A percentile compares a stretch with the other conserved stretches of the same genome.
phyloP scores from a whole-genome alignment of 345 rosid genomes.

The Eucalyptus sp. region DNA sequence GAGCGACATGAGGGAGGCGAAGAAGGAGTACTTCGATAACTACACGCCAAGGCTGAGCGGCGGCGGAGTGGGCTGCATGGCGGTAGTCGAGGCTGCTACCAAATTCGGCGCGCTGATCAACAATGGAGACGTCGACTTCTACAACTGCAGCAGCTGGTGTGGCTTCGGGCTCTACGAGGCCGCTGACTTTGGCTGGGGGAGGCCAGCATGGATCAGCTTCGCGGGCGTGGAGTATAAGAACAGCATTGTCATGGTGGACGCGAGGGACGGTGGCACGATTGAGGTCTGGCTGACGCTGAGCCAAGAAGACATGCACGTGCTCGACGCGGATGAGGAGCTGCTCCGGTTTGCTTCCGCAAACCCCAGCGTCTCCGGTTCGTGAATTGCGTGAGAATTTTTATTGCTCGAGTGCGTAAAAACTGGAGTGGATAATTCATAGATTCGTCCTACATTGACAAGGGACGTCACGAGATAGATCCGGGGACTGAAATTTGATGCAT shows the following conservation, averaged over 20 bases:
- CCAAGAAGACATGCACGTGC: conserved; percentile 7
- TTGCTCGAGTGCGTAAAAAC: background rate
- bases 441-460: background rate
- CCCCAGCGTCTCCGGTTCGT: background rate
- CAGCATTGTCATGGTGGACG: background rate
- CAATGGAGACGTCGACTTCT: background rate
- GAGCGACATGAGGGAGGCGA: conserved; percentile 1
- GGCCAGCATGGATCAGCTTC: conserved; percentile 12
- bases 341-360: background rate
- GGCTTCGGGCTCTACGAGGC: conserved; percentile 1
- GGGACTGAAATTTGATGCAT: background rate
- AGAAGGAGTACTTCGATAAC: background rate
- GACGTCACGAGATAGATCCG: background rate
- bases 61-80: background rate
- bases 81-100: background rate
- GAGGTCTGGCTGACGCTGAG: conserved; percentile 14
- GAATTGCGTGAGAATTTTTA: background rate
- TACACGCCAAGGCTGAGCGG: background rate
- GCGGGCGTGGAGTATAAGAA: background rate
- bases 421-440: background rate
- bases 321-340: conserved; percentile 6
- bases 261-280: conserved; percentile 1
- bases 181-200: conserved; percentile 25
- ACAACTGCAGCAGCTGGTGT: conserved; percentile 11
- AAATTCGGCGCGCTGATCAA: background rate